Evolutionary conservation across 805 yeast genomes (phyloP).

Genomic region (Metschnikowia koreensis): DNA sequence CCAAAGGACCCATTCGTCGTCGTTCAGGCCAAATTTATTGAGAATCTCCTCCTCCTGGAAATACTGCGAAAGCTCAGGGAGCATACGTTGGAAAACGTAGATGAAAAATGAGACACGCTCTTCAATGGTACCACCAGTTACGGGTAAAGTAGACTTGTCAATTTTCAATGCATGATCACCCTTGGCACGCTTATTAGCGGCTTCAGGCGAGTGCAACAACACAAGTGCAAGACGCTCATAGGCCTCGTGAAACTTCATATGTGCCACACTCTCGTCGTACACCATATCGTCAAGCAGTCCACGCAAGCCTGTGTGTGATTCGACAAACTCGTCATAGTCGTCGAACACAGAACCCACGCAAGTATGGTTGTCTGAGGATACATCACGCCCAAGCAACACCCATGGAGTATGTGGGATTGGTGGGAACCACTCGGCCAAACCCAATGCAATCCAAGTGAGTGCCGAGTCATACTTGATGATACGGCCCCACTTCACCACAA

Average conservation of each 20-base stretch:
- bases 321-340: slow-evolving; percentile 40
- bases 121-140: slow-evolving; percentile 62
- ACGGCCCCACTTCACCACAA: slow-evolving; percentile 75
- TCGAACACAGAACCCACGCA: slow-evolving; percentile 33
- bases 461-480: slow-evolving; percentile 77
- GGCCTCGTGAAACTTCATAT: slow-evolving; percentile 60
- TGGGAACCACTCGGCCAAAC: slow-evolving; percentile 87
- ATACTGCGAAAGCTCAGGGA: slow-evolving; percentile 76
- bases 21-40: slow-evolving; percentile 52
- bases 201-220: slow-evolving; percentile 69
- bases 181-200: slow-evolving; percentile 22
- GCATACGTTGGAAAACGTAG: slow-evolving; percentile 53
- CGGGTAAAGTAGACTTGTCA: slow-evolving; percentile 41
- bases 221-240: slow-evolving; percentile 77
- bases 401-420: slow-evolving; percentile 53
- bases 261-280: slow-evolving; percentile 27
- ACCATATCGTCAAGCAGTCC: slow-evolving; percentile 23
- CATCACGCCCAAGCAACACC: slow-evolving; percentile 56
- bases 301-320: slow-evolving; percentile 27
- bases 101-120: slow-evolving; percentile 69
- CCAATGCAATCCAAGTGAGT: slow-evolving; percentile 83
- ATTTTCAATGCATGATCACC: slow-evolving; percentile 17
- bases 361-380: slow-evolving; percentile 25
- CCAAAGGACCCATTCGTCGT: slow-evolving; percentile 91
- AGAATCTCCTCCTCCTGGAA: slow-evolving; percentile 79